Conservation (phyloP, 2,329 filamentous ascomycete genomes). For the Penicillium carneum region DNA sequence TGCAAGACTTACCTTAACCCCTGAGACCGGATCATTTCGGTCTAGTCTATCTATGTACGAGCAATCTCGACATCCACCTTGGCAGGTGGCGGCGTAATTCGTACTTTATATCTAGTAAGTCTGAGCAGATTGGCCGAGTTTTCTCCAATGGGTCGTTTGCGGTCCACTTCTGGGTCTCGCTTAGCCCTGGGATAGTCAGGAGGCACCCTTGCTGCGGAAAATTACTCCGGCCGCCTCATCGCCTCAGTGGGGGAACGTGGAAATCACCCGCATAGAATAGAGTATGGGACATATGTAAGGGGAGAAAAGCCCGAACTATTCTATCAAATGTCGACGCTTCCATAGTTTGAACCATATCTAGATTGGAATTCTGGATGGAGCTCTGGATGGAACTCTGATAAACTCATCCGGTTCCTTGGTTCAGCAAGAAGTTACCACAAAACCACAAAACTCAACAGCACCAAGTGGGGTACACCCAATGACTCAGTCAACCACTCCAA, state of each 20-base stretch:
- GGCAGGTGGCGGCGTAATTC: slow-evolving; percentile 23
- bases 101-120: not conserved
- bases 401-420: slow-evolving; percentile 7
- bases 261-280: slow-evolving; percentile 18
- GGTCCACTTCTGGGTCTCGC: slow-evolving; percentile 14
- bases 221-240: not conserved
- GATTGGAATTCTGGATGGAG: not conserved
- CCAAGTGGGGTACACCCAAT: slow-evolving; percentile 8
- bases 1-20: not conserved
- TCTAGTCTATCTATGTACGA: not conserved
- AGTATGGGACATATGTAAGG: slow-evolving; percentile 8
- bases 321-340: not conserved
- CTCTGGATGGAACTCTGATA: not conserved
- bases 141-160: not conserved
- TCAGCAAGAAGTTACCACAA: not conserved
- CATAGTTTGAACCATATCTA: not conserved
- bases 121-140: not conserved
- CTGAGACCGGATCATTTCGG: not conserved
- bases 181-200: slow-evolving; percentile 14
- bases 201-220: slow-evolving; percentile 16
- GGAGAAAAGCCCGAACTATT: not conserved
- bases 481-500: not conserved
- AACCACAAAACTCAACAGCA: not conserved
- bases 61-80: slow-evolving; percentile 10
- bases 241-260: slow-evolving; percentile 25